Base-by-base conservation (phyloP, 2,329 filamentous ascomycete genomes). In the Xylaria digitata region DNA sequence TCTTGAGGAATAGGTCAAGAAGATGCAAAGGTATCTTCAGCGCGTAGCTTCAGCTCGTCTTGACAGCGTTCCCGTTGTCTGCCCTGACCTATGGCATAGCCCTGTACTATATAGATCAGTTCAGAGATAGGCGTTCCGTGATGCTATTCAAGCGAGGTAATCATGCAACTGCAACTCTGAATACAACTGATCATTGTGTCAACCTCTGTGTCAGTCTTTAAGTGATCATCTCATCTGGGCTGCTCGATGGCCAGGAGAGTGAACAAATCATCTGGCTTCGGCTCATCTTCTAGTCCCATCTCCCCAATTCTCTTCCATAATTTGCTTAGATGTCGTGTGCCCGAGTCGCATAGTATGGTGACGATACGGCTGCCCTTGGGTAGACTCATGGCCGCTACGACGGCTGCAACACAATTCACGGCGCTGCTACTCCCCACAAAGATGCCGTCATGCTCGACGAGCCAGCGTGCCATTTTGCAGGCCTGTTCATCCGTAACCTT, bases 341-440 rank as follows among this genome's bases (percentile, higher is more conserved):
- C 91, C n/a, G 87, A 89, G 80, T 96, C 93, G 78, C 92, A 96
- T 7, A 96, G 81, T n/a, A 96, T 83, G 0, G 93, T 96, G n/a
- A 94, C 92, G 48, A 96, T 87, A 37, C 84, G 85, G 66, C 90
- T 91, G 15, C 84, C 86, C 60, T 80, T 77, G 4, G 87, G 87
- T 68, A 94, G 80, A 48, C 82, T 82, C 76, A 89, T 85, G 30
- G 92, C 92, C 3, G 90, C 84, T 57, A 85, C 85, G 9, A 92
- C 89, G 23, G 92, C 91, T 4, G 92, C 93, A 48, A 92, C 91
- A 85, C 94, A 97, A 78, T 99, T 99, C 59, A 99, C 95, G n/a
- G 94, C 92, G 79, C 92, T 97, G 78, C 93, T 97, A 78, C 94
- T 97, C 8, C 96, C 96, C 46, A 94, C 85, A 75, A 99, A 99